Conservation (phyloP, 1,139 yeast species). For the Pichia sp. region DNA sequence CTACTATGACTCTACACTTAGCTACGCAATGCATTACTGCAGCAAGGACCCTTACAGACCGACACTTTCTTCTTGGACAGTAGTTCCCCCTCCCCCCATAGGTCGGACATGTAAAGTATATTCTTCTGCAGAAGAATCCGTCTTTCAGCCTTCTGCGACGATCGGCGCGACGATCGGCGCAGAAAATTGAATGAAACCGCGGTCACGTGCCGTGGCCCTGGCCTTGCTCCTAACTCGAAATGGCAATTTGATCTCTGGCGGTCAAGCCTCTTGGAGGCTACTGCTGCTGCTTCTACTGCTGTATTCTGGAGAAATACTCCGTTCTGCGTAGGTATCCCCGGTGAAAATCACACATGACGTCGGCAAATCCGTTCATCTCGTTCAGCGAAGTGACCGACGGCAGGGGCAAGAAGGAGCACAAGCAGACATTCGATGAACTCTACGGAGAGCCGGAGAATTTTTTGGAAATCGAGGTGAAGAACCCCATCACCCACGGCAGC, state of each 20-base stretch:
- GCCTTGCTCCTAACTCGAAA: background rate
- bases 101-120: no score
- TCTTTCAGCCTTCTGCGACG: background rate
- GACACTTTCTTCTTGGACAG: no score
- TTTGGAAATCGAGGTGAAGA: slow-evolving; percentile 80
- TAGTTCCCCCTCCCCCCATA: no score
- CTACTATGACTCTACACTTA: no score
- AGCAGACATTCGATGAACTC: slow-evolving; percentile 72
- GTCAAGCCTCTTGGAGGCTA: no score
- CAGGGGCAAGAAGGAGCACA: slow-evolving; percentile 28
- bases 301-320: background rate
- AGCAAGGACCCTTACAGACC: no score
- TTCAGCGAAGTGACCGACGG: slow-evolving; percentile 22
- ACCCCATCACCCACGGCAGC: slow-evolving; percentile 74
- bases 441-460: slow-evolving; percentile 96
- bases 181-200: no score
- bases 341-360: slow-evolving; percentile 5
- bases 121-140: no score
- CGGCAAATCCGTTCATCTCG: slow-evolving; percentile 30
- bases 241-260: background rate
- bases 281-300: no score
- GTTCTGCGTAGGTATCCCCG: background rate
- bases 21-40: no score
- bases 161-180: background rate
- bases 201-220: background rate